These are phyloP conservation scores for Saturnispora mendoncae DNA, from an alignment of 805 yeast species.

Conservation along the genomic window DNA sequence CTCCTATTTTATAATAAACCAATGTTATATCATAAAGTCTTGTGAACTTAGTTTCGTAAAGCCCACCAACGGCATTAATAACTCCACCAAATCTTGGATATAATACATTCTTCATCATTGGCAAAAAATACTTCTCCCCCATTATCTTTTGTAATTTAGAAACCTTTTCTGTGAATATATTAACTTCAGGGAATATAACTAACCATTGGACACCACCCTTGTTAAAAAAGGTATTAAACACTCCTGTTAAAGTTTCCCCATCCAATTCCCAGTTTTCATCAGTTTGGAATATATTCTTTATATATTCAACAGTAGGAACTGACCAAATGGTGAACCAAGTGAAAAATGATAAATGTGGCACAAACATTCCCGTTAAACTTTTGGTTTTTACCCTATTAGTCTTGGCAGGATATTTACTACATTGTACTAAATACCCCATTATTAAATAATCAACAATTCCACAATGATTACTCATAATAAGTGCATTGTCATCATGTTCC, in stretches of 20 bases:
- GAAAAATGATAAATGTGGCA: constrained; percentile 48
- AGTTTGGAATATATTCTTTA: constrained; percentile 39
- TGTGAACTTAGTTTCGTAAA: constrained; percentile 33
- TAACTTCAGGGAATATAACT: constrained; percentile 79
- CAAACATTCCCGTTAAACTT: constrained; percentile 14
- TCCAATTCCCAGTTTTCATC: constrained; percentile 69
- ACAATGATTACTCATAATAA: constrained; percentile 48
- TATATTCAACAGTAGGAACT: constrained; percentile 44
- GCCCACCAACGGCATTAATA: constrained; percentile 38
- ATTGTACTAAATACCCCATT: constrained; percentile 28
- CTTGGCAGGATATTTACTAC: constrained; percentile 13
- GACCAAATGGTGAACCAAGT: constrained; percentile 63
- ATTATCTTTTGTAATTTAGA: constrained; percentile 43
- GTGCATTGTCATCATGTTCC: constrained; percentile 30
- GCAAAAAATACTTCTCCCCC: constrained; percentile 50
- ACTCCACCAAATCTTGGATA: constrained; percentile 71
- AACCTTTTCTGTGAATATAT: constrained; percentile 47
- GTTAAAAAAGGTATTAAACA: constrained; percentile 27
- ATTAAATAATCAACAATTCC: constrained; percentile 60
- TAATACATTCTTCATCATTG: constrained; percentile 48
- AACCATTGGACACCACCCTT: constrained; percentile 43
- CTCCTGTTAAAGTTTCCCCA: constrained; percentile 19
- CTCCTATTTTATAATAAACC: constrained; percentile 28
- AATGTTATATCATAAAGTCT: constrained; percentile 51
- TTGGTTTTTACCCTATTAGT: constrained; percentile 7